These are phyloP conservation scores for Nakazawaea siamensis DNA, from an alignment of 805 yeast genomes.

Conservation along the genomic window DNA sequence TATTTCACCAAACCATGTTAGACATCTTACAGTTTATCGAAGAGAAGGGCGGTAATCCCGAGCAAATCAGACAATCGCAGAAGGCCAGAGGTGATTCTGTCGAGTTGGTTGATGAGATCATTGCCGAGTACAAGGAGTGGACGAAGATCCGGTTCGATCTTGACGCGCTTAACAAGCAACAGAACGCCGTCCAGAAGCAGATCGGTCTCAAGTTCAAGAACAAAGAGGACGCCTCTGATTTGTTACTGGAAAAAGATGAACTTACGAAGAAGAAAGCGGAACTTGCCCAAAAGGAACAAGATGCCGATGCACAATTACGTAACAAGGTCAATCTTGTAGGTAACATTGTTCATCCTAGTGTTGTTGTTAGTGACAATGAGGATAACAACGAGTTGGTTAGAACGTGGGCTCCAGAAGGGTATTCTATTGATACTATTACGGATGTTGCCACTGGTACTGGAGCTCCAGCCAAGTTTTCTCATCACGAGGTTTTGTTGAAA, in stretches of 20 bases:
- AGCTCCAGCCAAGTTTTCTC: conserved; percentile 73
- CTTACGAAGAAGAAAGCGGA: conserved; percentile 62
- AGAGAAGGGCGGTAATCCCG: conserved; percentile 97
- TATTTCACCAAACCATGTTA: too few relatives aligned
- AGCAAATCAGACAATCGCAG: conserved; percentile 79
- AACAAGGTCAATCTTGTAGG: conserved; percentile 85
- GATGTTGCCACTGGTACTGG: conserved; percentile 72
- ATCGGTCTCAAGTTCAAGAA: conserved; percentile 89
- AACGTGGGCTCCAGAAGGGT: conserved; percentile 77
- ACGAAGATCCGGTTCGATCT: conserved; percentile 81
- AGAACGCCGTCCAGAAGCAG: conserved; percentile 85
- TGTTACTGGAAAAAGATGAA: conserved; percentile 74
- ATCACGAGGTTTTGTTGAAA: conserved; percentile 90
- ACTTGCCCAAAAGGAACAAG: conserved; percentile 61
- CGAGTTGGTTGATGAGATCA: conserved; percentile 93
- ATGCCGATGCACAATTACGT: conserved; percentile 68
- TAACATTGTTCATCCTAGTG: conserved; percentile 89
- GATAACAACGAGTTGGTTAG: conserved; percentile 83
- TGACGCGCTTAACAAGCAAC: conserved; percentile 82
- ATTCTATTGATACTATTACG: conserved; percentile 40
- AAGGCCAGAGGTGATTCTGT: conserved; percentile 91
- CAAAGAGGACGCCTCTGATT: conserved; percentile 87
- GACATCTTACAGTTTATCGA: conserved; percentile 88
- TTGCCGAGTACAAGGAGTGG: conserved; percentile 88
- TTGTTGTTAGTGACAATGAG: conserved; percentile 81